Evolutionary conservation across 2,329 filamentous ascomycete genomes (phyloP).

Genomic region (Arthrobotrys iridis): DNA sequence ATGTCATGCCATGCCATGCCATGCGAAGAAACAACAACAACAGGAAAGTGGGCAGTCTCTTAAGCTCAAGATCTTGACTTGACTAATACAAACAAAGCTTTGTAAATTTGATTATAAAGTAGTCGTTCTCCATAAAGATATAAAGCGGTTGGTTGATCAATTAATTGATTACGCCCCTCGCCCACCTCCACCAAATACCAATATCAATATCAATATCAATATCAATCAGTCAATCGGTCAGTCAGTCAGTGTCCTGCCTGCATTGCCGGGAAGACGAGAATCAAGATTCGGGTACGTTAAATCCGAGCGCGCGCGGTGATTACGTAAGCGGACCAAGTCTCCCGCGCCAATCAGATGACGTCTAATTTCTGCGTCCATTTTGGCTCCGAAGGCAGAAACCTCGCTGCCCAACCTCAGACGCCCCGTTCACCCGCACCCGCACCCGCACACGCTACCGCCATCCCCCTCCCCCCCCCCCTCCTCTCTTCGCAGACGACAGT

Average conservation of each 20-base stretch:
- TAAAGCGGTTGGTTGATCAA: too few species aligned
- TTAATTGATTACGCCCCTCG: too few species aligned
- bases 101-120: too few species aligned
- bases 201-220: background rate
- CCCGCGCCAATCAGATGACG: constrained; percentile 35
- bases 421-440: constrained; percentile 1
- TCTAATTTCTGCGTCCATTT: constrained; percentile 43
- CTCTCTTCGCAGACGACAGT: background rate
- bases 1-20: too few species aligned
- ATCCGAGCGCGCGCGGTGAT: background rate
- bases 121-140: too few species aligned
- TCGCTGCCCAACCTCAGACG: background rate
- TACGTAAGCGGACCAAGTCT: constrained; percentile 16
- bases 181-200: too few species aligned
- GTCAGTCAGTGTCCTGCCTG: too few species aligned
- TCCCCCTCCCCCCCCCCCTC: background rate
- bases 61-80: too few species aligned
- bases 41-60: too few species aligned
- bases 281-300: background rate
- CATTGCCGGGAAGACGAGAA: background rate
- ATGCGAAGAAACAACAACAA: too few species aligned
- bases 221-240: background rate
- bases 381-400: constrained; percentile 21
- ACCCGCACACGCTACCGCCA: background rate
- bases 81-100: too few species aligned